Evolutionary conservation across 106 monocot genomes (phyloP), one percentile per base, ranked within the genome.

Genomic region (Allium sativum): DNA sequence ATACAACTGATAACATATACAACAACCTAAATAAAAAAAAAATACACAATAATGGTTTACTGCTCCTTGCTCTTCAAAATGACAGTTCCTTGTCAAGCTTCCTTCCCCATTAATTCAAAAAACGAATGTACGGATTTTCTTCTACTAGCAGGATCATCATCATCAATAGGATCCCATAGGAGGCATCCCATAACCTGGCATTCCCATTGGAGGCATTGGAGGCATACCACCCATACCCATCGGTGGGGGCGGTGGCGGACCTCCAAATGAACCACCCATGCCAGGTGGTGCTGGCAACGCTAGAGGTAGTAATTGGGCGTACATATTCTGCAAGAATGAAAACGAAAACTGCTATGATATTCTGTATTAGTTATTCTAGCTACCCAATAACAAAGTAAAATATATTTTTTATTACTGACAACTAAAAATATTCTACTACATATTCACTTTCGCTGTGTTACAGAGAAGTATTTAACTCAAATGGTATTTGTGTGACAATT

Each of bases 271-370:
- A 20, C 72, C 73, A 12, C 82, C 79, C 75, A 90, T 84, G 11
- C 89, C 82, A 12, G 89, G 85, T 7, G 96, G 96, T 18, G 90
- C 90, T 21, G 96, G 96, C 64, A 96, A 68, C 16, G 96, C 94
- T 19, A 94, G 85, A 43, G 93, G 93, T 66, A 93, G 78, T 62
- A 93, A 59, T 72, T 94, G 94, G 12, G 96, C 96, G 65, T 96
- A 96, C 96, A 96, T 96, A 51, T 96, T 96, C 96, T 96, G 82
- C 78, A 74, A 50, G 52, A 55, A 50, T 3, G 6, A 48, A 22
- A 22, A 22, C 22, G 3, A 22, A 22, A 22, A 22, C 22, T 5
- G 5, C 2, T 31, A 31, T 31, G 5, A 31, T 31, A 31, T 1
- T 31, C 31, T 31, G 31, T 31, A 31, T 31, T 31, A 31, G 31